Evolutionary conservation across 306 rosid genomes (phyloP).

Genomic region (Hylodesmum podocarpum): DNA sequence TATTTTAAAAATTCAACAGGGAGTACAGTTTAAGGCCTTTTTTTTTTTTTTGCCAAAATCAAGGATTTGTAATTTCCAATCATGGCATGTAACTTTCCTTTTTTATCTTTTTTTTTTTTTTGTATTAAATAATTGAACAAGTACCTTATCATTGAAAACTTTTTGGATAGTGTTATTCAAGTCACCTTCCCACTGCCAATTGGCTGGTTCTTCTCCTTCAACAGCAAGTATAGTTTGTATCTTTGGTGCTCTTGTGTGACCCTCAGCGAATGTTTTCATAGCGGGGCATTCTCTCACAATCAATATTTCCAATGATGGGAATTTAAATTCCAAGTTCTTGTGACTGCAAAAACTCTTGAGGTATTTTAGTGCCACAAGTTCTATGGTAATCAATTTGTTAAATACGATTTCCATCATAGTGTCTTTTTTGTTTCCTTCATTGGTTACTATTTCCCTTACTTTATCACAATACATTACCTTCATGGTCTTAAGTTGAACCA

Average conservation of each 20-base stretch:
- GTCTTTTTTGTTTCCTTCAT: background rate
- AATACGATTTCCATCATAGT: background rate
- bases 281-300: background rate
- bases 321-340: background rate
- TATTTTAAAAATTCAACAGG: no score
- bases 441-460: background rate
- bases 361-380: background rate
- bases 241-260: background rate
- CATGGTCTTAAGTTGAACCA: background rate
- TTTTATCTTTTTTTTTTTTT: no score
- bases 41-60: background rate
- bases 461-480: background rate
- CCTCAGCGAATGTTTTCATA: background rate
- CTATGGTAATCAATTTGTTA: background rate
- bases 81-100: no score
- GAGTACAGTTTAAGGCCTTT: background rate
- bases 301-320: conserved; percentile 20
- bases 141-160: conserved; percentile 9
- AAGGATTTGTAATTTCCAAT: background rate
- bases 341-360: conserved; percentile 17
- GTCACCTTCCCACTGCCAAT: conserved; percentile 14
- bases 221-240: background rate
- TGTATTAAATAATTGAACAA: background rate
- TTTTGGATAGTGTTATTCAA: conserved; percentile 15
- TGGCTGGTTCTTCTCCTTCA: background rate